Evolutionary conservation across 2,329 filamentous ascomycete genomes (phyloP).

Genomic region (Diaporthe amygdali): DNA sequence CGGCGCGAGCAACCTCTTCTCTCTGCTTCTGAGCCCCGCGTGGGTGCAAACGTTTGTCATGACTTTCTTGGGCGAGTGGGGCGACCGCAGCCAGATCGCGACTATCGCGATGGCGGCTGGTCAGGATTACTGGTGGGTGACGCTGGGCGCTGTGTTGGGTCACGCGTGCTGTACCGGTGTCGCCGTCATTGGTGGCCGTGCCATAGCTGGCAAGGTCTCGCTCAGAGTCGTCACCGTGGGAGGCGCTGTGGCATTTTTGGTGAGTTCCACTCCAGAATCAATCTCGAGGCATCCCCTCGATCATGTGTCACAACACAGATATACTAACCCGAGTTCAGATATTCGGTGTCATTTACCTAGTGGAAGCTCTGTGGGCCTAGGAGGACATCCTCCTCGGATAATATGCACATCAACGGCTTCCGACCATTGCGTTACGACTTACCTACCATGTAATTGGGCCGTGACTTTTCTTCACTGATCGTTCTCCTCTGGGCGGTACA

Average conservation of each 20-base stretch:
- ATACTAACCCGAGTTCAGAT: conserved; percentile 10
- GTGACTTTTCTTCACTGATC: background rate
- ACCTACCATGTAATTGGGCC: conserved; percentile 8
- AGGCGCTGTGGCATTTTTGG: conserved; percentile 48
- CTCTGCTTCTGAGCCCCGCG: conserved; percentile 87
- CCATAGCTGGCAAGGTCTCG: conserved; percentile 92
- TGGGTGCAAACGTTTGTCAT: conserved; percentile 99
- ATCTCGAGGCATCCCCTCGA: background rate
- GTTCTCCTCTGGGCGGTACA: background rate
- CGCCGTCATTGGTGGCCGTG: conserved; percentile 89
- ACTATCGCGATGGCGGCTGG: conserved; percentile 99
- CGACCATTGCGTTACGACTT: background rate
- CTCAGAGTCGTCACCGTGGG: conserved; percentile 67
- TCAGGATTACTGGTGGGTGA: conserved; percentile 99
- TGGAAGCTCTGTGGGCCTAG: conserved; percentile 74
- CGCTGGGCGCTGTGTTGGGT: conserved; percentile 82
- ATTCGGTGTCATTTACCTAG: conserved; percentile 90
- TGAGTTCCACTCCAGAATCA: conserved; percentile 57
- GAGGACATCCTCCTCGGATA: background rate
- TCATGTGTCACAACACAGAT: background rate
- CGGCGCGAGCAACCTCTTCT: conserved; percentile 85
- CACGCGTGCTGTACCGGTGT: conserved; percentile 90
- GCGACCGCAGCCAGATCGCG: conserved; percentile 95
- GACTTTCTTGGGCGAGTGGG: conserved; percentile 99
- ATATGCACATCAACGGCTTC: background rate